Percentiles rank a stretch among this genome's conserved stretches.
Evolutionary conservation across 371 early-diverging fungal species (phyloP).

Genomic region (Circinella umbellata): DNA sequence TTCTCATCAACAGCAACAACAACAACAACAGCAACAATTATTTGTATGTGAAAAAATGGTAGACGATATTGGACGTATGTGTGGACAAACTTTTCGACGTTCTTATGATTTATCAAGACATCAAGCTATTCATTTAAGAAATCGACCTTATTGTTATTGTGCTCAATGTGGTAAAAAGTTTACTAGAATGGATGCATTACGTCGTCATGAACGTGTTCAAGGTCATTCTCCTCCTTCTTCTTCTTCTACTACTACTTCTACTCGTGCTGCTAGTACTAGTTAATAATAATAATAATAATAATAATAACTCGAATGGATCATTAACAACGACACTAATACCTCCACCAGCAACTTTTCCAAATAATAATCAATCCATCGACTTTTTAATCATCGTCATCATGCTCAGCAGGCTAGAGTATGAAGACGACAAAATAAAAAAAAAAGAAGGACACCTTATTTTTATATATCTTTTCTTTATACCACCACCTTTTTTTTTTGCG

Average conservation of each 20-base stretch:
- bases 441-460: too few species aligned
- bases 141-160: constrained; percentile 49
- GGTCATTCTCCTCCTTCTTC: constrained; percentile 26
- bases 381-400: not conserved
- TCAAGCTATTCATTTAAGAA: constrained; percentile 51
- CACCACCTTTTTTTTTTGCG: too few species aligned
- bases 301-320: too few species aligned
- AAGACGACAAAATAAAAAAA: too few species aligned
- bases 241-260: not conserved
- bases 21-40: constrained; percentile 18
- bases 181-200: constrained; percentile 54
- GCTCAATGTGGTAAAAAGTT: constrained; percentile 50
- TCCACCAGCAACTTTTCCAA: not conserved
- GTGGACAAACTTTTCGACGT: constrained; percentile 49
- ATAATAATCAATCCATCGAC: too few species aligned
- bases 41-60: constrained; percentile 44
- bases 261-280: too few species aligned
- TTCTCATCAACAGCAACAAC: constrained; percentile 4
- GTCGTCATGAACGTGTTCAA: constrained; percentile 53
- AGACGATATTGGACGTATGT: constrained; percentile 25
- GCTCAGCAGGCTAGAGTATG: constrained; percentile 17
- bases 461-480: too few species aligned
- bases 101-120: constrained; percentile 52
- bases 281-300: too few species aligned
- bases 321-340: too few species aligned